phyloP scores from a whole-genome alignment of 192 early-diverging fungal genomes.

The Dissophora ornata region DNA sequence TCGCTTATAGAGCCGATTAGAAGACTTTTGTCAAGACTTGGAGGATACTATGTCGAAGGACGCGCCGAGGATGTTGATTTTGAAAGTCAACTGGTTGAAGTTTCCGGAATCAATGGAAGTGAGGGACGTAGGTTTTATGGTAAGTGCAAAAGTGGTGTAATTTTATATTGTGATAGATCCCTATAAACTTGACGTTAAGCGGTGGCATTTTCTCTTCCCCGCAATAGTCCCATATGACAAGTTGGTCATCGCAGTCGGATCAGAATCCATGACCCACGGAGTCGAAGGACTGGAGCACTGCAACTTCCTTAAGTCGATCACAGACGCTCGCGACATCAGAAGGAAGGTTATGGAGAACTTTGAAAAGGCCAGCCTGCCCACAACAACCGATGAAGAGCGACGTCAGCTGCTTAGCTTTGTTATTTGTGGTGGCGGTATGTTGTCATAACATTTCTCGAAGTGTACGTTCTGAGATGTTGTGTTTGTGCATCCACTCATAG shows the following conservation, averaged over 20 bases:
- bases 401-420: conserved; percentile 76
- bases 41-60: conserved; percentile 62
- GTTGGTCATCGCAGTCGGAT: conserved; percentile 67
- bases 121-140: conserved; percentile 59
- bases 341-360: conserved; percentile 70
- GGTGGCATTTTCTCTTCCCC: no score
- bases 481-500: neutral
- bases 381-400: conserved; percentile 66
- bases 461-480: neutral
- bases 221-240: conserved; percentile 62
- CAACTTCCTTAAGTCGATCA: conserved; percentile 70
- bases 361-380: conserved; percentile 74
- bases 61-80: conserved; percentile 62
- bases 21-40: conserved; percentile 54
- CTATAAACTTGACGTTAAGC: no score
- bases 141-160: conserved; percentile 13
- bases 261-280: conserved; percentile 69
- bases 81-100: conserved; percentile 62
- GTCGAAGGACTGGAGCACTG: conserved; percentile 74
- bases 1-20: conserved; percentile 67
- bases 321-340: conserved; percentile 72
- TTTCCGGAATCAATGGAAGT: conserved; percentile 34
- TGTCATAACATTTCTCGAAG: neutral
- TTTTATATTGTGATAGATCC: no score
- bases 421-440: conserved; percentile 77